Percentiles rank a stretch among this genome's conserved stretches.
These are phyloP conservation scores for Suillus tomentosus DNA, from an alignment of 768 basidiomycete genomes.

Conservation along the genomic window DNA sequence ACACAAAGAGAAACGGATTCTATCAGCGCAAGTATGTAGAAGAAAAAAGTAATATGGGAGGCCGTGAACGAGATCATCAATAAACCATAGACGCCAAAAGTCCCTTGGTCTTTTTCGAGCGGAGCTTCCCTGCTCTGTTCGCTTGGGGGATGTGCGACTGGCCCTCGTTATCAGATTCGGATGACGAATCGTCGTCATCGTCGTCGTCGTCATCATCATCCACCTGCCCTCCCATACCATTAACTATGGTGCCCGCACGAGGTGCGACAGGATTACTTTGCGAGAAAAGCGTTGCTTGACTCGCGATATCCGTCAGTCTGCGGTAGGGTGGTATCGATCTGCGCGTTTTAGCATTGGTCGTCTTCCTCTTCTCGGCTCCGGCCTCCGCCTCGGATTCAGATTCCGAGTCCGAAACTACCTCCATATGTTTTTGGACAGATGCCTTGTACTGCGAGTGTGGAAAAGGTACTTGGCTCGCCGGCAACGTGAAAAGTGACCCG, in stretches of 20 bases:
- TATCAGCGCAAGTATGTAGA: not conserved
- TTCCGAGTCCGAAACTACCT: conserved; percentile 18
- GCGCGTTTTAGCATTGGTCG: conserved; percentile 16
- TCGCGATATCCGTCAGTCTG: conserved; percentile 53
- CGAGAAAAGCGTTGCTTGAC: conserved; percentile 35
- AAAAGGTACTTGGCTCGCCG: conserved; percentile 54
- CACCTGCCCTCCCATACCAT: conserved; percentile 13
- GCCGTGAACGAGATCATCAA: not conserved
- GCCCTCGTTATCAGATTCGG: conserved; percentile 38
- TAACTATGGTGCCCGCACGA: conserved; percentile 29
- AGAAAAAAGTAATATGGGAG: not conserved
- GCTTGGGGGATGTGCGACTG: conserved; percentile 58
- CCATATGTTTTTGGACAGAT: conserved; percentile 16
- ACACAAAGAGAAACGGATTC: not conserved
- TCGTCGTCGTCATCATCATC: conserved; percentile 39
- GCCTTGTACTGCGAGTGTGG: conserved; percentile 52
- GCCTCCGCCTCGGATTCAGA: conserved; percentile 41
- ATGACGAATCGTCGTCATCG: conserved; percentile 32
- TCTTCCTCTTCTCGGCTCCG: conserved; percentile 29
- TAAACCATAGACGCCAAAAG: not conserved
- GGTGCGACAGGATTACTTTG: conserved; percentile 36
- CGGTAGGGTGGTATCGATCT: conserved; percentile 37
- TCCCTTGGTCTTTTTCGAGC: conserved; percentile 30
- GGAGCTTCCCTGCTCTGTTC: conserved; percentile 50
- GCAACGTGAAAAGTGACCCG: conserved; percentile 49